Percentiles rank a stretch among this genome's conserved stretches.
Conservation (phyloP, 1,284 basidiomycete genomes). For the Melampsora larici-populina region DNA sequence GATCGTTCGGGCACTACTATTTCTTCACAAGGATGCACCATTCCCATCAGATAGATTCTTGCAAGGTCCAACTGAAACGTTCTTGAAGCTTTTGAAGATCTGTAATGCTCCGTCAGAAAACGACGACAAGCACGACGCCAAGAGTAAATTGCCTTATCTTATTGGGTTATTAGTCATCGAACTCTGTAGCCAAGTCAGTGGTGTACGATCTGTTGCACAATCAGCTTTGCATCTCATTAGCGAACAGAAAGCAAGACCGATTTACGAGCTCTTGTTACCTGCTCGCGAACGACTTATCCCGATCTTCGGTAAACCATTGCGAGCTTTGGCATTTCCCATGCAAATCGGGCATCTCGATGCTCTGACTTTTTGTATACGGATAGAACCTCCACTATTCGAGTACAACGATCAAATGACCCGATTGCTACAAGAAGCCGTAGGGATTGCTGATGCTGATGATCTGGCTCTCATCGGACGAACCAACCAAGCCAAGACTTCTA, state of each 20-base stretch:
- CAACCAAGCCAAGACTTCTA: slow-evolving; percentile 71
- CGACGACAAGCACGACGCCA: slow-evolving; percentile 54
- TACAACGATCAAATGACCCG: slow-evolving; percentile 85
- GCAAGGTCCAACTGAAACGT: slow-evolving; percentile 72
- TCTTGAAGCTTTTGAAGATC: slow-evolving; percentile 71
- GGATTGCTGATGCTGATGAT: slow-evolving; percentile 93
- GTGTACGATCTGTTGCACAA: slow-evolving; percentile 81
- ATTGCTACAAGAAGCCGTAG: slow-evolving; percentile 87
- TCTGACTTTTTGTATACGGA: slow-evolving; percentile 73
- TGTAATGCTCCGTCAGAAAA: slow-evolving; percentile 60
- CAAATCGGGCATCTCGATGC: slow-evolving; percentile 99
- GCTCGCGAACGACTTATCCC: slow-evolving; percentile 82
- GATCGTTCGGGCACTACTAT: slow-evolving; percentile 82
- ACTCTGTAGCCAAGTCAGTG: slow-evolving; percentile 77
- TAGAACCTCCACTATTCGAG: slow-evolving; percentile 56
- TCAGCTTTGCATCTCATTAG: slow-evolving; percentile 77
- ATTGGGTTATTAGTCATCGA: slow-evolving; percentile 85
- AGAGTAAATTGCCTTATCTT: slow-evolving; percentile 59
- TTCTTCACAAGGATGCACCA: slow-evolving; percentile 93
- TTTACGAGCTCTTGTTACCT: slow-evolving; percentile 74
- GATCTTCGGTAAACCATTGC: slow-evolving; percentile 94
- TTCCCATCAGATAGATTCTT: slow-evolving; percentile 81
- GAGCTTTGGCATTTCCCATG: slow-evolving; percentile 89
- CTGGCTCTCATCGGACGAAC: slow-evolving; percentile 67
- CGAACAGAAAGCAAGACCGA: slow-evolving; percentile 67